Conservation (phyloP, 257 asterid genomes). For the Penstemon eatonii region DNA sequence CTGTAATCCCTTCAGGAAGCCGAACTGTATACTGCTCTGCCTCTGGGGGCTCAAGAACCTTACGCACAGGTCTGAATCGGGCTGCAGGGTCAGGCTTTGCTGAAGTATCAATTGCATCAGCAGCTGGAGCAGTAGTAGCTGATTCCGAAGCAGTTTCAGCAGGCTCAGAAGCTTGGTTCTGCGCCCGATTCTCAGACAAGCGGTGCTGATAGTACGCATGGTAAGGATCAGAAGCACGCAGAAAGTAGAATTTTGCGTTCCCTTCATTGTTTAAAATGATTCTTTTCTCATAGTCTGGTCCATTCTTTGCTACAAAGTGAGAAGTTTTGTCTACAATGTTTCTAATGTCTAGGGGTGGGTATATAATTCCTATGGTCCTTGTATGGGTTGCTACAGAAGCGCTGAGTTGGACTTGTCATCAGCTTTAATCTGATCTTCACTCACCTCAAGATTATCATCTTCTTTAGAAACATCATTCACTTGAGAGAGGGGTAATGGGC, state of each 20-base stretch:
- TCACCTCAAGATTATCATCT: constrained; percentile 25
- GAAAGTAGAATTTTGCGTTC: constrained; percentile 54
- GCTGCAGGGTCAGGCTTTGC: constrained; percentile 71
- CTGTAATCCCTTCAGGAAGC: too few species aligned
- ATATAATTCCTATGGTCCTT: constrained; percentile 73
- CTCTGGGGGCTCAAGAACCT: constrained; percentile 91
- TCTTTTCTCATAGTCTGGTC: constrained; percentile 77
- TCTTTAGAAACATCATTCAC: constrained; percentile 38
- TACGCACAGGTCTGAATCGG: constrained; percentile 55
- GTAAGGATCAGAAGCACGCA: constrained; percentile 60
- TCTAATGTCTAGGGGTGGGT: constrained; percentile 88
- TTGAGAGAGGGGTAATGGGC: constrained; percentile 53
- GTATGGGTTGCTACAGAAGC: constrained; percentile 78
- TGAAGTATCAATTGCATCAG: constrained; percentile 47
- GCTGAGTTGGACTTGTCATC: constrained; percentile 29
- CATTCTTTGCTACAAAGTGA: constrained; percentile 87
- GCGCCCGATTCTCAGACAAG: constrained; percentile 73
- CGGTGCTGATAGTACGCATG: constrained; percentile 92
- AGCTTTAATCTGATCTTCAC: constrained; percentile 38
- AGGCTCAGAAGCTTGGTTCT: constrained; percentile 55
- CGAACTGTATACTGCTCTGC: constrained; percentile 77
- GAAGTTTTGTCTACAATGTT: constrained; percentile 78
- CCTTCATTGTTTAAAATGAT: constrained; percentile 74
- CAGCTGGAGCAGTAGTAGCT: constrained; percentile 33
- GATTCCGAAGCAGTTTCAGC: constrained; percentile 48